Base-by-base conservation (phyloP, 352 stramenopile species). In the Peronospora belbahrii region DNA sequence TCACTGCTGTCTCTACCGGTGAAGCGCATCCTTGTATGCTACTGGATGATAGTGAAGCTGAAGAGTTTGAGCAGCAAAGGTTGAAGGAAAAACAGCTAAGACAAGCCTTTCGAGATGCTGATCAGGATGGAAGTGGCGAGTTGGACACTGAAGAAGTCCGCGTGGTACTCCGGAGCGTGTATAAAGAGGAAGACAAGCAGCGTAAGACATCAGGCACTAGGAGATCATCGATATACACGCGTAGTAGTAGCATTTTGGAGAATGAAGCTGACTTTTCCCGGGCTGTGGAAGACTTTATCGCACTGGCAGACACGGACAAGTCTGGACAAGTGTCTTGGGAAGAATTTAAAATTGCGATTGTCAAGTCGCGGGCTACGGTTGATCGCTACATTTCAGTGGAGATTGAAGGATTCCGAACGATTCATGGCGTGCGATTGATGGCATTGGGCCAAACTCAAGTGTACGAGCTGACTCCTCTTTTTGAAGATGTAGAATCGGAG, bases 61-160 rank as follows among this genome's bases (percentile, higher is more conserved):
- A 89, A 42, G 75, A 90, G 33, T 84, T 71, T 28, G 74, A 89
- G 30, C 65, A 87, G 32, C 78, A 94, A 44, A 86, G 61, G 40
- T 34, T 91, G 35, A 92, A 93, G 48, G 81, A 94, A 41, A 94
- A 94, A 40, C 76, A 94, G 20, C 55, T 94, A 36, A 74, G 83
- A 1, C 63, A 79, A 52, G 78, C 79, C 14, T 94, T 93, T 52
- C 62, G 77, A 6, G 66, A 84, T 31, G 83, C 80, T 2, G 83
- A 94, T 48, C 50, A 56, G 5, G 81, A 94, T 50, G 52, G 62
- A 42, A 92, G 75, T 55, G 81, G 81, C 1, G 79, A 91, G 34
- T 56, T 94, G 8, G 73, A 91, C 38, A 77, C 75, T 2, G 50
- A 83, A 11, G 81, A 94, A 62, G 79, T 94, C 10, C 80, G 78